phyloP scores from a whole-genome alignment of 2,329 filamentous ascomycete genomes.

The Colletotrichum sp. region DNA sequence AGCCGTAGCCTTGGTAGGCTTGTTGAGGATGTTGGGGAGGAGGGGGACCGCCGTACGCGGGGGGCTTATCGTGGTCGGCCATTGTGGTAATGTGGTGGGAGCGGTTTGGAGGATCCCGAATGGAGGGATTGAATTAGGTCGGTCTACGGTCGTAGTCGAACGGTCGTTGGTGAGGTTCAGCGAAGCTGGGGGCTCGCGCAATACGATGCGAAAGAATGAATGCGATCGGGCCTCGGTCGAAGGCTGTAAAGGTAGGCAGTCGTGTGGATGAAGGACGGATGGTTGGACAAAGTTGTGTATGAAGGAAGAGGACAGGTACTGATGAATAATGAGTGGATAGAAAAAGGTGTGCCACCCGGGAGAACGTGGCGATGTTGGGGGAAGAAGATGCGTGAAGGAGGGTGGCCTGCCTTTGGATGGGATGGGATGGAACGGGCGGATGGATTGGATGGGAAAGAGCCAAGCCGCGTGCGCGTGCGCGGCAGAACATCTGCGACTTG shows the following conservation, averaged over 20 bases:
- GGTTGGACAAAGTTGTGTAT: background rate
- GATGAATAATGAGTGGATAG: background rate
- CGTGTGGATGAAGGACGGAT: background rate
- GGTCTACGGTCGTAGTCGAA: background rate
- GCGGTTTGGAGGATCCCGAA: background rate
- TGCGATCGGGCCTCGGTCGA: background rate
- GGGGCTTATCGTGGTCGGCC: constrained; percentile 54
- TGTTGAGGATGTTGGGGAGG: constrained; percentile 44
- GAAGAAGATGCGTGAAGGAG: background rate
- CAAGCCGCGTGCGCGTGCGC: constrained; percentile 9
- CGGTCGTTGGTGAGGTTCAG: background rate
- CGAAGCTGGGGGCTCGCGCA: background rate
- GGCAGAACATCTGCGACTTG: background rate
- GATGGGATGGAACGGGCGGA: background rate
- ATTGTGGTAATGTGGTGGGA: constrained; percentile 31
- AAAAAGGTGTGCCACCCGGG: background rate
- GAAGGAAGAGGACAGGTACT: background rate
- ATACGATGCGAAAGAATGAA: background rate
- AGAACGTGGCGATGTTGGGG: constrained; percentile 12
- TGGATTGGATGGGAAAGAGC: constrained; percentile 11
- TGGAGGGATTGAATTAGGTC: background rate
- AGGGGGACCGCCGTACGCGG: constrained; percentile 48
- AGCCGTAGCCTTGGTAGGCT: constrained; percentile 48
- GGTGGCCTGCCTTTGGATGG: background rate
- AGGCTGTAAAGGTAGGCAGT: background rate